Conservation (phyloP, 169 alveolate species). For the Plasmodium relictum region DNA sequence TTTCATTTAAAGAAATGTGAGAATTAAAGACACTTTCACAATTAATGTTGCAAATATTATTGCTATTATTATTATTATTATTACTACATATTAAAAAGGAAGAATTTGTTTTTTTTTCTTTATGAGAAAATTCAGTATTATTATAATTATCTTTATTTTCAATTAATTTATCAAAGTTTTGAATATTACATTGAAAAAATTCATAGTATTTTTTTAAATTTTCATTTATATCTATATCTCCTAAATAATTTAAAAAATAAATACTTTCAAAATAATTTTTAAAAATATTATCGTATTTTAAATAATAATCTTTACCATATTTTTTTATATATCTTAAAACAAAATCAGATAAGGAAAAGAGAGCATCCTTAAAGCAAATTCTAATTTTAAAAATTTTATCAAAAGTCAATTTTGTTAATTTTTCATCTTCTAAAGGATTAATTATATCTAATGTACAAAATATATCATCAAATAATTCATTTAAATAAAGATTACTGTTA, state of each 20-base stretch:
- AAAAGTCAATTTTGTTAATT: not conserved
- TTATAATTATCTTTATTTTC: not conserved
- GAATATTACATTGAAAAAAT: not conserved
- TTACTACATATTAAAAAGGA: not conserved
- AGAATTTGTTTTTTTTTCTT: too few species aligned
- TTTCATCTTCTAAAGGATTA: not conserved
- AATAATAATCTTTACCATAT: not conserved
- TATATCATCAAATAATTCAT: conserved; percentile 8
- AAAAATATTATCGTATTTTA: conserved; percentile 1
- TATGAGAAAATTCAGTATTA: too few species aligned
- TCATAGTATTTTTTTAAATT: conserved; percentile 6
- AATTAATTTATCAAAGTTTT: not conserved
- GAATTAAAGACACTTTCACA: not conserved
- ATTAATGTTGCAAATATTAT: not conserved
- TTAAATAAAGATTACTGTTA: not conserved
- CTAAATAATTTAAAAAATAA: conserved; percentile 33
- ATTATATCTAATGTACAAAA: conserved; percentile 3
- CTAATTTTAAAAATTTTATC: conserved; percentile 21
- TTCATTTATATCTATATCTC: conserved; percentile 13
- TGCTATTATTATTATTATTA: not conserved
- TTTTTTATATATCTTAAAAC: conserved; percentile 26
- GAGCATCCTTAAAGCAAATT: conserved; percentile 17
- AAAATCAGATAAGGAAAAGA: conserved; percentile 1
- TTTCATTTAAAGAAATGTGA: too few species aligned
- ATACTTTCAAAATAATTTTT: not conserved